A percentile compares a stretch with the other conserved stretches of the same genome.
Evolutionary conservation across 208 protist genomes (phyloP).

Genomic region (Acanthamoeba triangularis): DNA sequence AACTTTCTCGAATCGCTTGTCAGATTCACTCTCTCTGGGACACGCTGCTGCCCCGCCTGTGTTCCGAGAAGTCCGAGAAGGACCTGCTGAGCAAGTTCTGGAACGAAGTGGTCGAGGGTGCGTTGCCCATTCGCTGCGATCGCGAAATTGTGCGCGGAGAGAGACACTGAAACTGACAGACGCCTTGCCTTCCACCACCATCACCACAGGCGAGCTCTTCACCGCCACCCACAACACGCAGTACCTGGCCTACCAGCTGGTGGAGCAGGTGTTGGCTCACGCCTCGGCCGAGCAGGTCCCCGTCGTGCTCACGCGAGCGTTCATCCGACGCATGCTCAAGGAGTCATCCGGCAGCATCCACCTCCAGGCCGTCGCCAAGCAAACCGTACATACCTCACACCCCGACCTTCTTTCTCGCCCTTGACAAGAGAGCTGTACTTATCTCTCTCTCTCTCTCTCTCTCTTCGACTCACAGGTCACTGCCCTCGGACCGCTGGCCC

Average conservation of each 20-base stretch:
- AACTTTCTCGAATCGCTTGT: neutral
- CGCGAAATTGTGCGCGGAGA: neutral
- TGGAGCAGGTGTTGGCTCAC: neutral
- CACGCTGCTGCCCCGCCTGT: conserved; percentile 8
- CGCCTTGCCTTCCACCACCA: neutral
- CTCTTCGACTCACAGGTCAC: neutral
- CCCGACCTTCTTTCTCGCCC: neutral
- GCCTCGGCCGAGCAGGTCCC: conserved; percentile 25
- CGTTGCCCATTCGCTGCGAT: neutral
- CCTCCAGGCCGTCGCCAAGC: conserved; percentile 56
- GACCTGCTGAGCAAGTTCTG: conserved; percentile 11
- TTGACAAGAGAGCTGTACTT: neutral
- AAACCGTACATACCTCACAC: neutral
- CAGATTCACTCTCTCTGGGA: conserved; percentile 68
- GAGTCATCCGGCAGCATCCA: conserved; percentile 7
- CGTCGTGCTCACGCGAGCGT: neutral
- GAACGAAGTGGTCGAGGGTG: conserved; percentile 34
- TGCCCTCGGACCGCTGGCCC: neutral
- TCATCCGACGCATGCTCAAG: conserved; percentile 18
- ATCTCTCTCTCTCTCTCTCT: neutral
- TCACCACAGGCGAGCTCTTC: conserved; percentile 16
- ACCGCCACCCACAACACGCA: conserved; percentile 54
- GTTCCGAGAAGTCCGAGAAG: neutral
- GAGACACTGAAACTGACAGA: neutral
- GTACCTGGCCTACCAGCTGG: conserved; percentile 42